Base-by-base conservation (phyloP, 176 grass and related monocot genomes). In the Pontederia paniculata region DNA sequence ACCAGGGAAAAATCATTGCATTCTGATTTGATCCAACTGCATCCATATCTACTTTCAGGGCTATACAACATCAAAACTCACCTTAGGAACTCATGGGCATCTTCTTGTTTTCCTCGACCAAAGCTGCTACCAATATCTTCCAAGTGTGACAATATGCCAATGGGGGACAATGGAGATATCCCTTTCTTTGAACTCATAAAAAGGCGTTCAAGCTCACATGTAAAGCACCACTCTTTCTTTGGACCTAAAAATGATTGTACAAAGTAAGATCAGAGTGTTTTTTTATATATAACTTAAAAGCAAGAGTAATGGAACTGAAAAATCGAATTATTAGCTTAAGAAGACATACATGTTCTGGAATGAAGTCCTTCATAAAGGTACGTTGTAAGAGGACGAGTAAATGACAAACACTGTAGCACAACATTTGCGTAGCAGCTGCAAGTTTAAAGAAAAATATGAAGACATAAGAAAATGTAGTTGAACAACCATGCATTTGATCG, bases 41-140 rank as follows among this genome's bases (percentile, higher is more conserved):
- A 37, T 5, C 3, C 28, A 2, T 37, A 37, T 37, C 28, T 1
- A 37, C 28, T 37, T 37, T 37, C 28, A 37, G 28, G 28, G 3
- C 28, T 37, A 37, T 3, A 37, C 28, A 37, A 37, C 28, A 37
- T 37, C 28, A 37, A 80, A 52, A 57, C 45, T 61, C 47, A 89
- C 91, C 85, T 96, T 71, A 96, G 70, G 80, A 96, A 96, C 68
- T 96, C 91, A 55, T 96, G 91, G 46, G 91, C 91, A 55, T 96
- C 91, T 70, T 96, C 80, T 73, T 96, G 67, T 45, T 44, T 54
- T 3, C 85, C 73, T 0, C 28, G 62, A 53, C 80, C 79, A 67
- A 96, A 96, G 22, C 71, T 74, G 37, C 56, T 57, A 21, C 82
- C 82, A 46, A 78, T 85, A 55, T 81, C 70, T 15, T 23, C 45